These are phyloP conservation scores for Peronospora belbahrii DNA, from an alignment of 352 stramenopile species.

Conservation along the genomic window DNA sequence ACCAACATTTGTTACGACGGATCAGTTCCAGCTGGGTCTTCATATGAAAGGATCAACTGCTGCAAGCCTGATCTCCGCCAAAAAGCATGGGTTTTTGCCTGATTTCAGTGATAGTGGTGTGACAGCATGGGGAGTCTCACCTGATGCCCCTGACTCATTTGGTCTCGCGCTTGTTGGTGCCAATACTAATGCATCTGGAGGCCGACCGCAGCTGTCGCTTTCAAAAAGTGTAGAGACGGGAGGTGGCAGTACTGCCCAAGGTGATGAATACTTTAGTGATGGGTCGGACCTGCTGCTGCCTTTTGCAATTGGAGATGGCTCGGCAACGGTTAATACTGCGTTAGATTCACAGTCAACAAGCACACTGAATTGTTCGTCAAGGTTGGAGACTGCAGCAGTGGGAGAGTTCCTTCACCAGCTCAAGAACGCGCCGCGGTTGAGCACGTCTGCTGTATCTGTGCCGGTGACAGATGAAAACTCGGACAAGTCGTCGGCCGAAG, in stretches of 20 bases:
- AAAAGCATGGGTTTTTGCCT: conserved; percentile 46
- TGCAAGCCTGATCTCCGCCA: conserved; percentile 13
- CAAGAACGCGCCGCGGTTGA: conserved; percentile 64
- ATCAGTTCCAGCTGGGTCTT: conserved; percentile 34
- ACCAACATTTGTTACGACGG: conserved; percentile 53
- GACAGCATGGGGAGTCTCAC: conserved; percentile 56
- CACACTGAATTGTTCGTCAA: conserved; percentile 8
- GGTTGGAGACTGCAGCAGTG: conserved; percentile 54
- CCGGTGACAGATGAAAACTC: not conserved
- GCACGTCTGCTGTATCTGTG: not conserved
- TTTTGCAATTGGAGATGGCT: conserved; percentile 52
- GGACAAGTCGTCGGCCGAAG: not conserved
- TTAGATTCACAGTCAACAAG: conserved; percentile 32
- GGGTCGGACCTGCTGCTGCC: conserved; percentile 43
- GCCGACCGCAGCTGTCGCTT: conserved; percentile 32
- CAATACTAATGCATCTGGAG: conserved; percentile 10
- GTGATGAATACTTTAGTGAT: conserved; percentile 15
- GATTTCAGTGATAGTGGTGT: conserved; percentile 54
- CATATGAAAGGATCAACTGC: conserved; percentile 16
- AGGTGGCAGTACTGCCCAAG: not conserved
- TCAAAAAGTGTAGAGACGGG: conserved; percentile 12
- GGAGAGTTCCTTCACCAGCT: conserved; percentile 75
- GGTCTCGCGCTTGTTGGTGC: conserved; percentile 37
- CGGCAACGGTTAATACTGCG: conserved; percentile 30
- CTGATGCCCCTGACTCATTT: conserved; percentile 60